Conservation (phyloP, 345 rosid species). For the Dimocarpus longan region DNA sequence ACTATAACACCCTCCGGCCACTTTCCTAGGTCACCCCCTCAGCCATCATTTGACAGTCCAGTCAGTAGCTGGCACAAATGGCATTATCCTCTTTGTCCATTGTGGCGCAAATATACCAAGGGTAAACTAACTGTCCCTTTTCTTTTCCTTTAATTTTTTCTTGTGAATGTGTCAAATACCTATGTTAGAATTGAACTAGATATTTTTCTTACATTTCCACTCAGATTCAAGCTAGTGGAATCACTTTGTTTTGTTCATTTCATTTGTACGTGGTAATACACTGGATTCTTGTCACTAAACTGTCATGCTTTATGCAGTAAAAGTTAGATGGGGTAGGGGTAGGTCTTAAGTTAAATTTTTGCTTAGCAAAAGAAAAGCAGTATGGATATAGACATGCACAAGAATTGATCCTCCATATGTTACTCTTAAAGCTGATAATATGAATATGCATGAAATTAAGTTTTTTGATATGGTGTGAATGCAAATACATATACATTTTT, state of each 20-base stretch:
- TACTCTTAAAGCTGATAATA: neutral
- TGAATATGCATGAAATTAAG: neutral
- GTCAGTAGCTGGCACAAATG: neutral
- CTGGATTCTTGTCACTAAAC: neutral
- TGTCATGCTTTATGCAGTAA: neutral
- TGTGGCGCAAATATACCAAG: neutral
- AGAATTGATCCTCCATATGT: neutral
- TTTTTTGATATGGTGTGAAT: neutral
- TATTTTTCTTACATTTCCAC: neutral
- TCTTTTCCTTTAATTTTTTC: neutral
- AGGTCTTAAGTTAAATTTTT: neutral
- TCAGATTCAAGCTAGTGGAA: neutral
- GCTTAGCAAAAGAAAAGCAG: neutral
- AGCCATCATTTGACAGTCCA: neutral
- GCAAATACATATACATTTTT: neutral
- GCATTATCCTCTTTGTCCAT: neutral
- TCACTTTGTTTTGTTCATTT: slow-evolving; percentile 4
- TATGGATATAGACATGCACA: neutral
- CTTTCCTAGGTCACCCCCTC: neutral
- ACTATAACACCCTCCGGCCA: neutral
- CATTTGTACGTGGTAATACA: neutral
- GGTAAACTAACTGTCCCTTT: neutral
- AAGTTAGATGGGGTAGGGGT: neutral
- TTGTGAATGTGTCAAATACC: neutral
- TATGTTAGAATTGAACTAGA: neutral